phyloP scores from a whole-genome alignment of 768 basidiomycete genomes.

The Sarcomyxa edulis region DNA sequence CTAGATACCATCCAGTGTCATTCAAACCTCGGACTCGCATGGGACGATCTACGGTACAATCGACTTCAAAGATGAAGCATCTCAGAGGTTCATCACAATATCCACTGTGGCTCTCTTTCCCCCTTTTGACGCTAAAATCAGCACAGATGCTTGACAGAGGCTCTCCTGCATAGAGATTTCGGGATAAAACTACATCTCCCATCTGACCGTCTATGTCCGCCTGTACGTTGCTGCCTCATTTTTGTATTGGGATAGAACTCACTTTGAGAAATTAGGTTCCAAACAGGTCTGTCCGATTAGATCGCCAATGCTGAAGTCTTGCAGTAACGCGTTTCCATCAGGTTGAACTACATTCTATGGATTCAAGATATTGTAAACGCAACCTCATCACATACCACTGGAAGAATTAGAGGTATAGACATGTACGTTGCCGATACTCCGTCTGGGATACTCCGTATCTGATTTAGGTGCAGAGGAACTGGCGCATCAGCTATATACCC shows the following conservation, averaged over 20 bases:
- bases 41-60: constrained; percentile 45
- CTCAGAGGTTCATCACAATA: constrained; percentile 62
- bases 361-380: constrained; percentile 61
- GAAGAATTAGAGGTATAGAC: constrained; percentile 51
- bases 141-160: constrained; percentile 70
- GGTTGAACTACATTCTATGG: constrained; percentile 87
- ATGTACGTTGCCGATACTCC: too few relatives aligned
- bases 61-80: constrained; percentile 68
- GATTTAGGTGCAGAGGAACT: constrained; percentile 76
- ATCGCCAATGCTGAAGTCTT: neutral
- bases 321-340: constrained; percentile 19
- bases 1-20: constrained; percentile 15
- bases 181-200: constrained; percentile 56
- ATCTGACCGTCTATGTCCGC: constrained; percentile 76
- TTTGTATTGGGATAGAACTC: neutral
- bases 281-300: constrained; percentile 47
- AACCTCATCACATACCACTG: constrained; percentile 13
- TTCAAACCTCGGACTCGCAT: constrained; percentile 18
- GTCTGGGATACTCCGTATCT: too few relatives aligned
- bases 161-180: constrained; percentile 75
- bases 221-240: constrained; percentile 45
- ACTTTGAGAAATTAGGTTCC: constrained; percentile 46
- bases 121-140: constrained; percentile 2
- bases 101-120: neutral
- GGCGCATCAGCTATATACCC: constrained; percentile 91